Evolutionary conservation across 2,329 filamentous ascomycete genomes (phyloP).

Genomic region (Diplodia corticola): DNA sequence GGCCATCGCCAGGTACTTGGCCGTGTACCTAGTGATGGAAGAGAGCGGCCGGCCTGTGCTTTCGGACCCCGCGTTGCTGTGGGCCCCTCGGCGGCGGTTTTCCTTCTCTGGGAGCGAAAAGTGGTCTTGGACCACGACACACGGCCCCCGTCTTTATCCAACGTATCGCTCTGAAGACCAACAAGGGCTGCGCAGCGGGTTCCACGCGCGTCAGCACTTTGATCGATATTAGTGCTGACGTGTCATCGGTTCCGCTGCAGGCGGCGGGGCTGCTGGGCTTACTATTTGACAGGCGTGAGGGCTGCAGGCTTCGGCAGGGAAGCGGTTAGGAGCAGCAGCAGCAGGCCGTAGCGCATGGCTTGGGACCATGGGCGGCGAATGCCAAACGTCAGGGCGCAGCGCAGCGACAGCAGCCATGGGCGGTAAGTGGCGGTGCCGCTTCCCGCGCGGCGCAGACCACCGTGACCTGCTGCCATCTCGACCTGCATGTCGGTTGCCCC

Average conservation of each 20-base stretch:
- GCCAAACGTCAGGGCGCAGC: background rate
- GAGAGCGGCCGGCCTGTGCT: background rate
- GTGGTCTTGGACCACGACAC: background rate
- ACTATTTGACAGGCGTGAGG: background rate
- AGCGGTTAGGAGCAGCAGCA: background rate
- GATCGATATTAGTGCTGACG: slow-evolving; percentile 2
- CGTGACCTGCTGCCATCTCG: background rate
- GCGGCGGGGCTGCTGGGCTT: background rate
- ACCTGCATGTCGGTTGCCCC: background rate
- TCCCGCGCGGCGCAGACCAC: background rate
- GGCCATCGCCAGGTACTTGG: background rate
- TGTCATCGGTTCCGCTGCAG: background rate
- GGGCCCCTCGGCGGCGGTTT: background rate
- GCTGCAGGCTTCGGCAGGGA: background rate
- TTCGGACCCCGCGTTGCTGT: background rate
- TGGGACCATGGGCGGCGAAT: background rate
- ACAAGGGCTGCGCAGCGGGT: background rate
- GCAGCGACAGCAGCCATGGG: too few species aligned
- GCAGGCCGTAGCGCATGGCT: background rate
- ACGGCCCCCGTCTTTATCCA: background rate
- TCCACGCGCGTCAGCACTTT: background rate
- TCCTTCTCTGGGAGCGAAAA: background rate
- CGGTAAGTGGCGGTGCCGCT: background rate
- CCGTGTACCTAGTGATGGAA: too few species aligned
- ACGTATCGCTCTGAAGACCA: background rate